These are phyloP conservation scores for Paraconiothyrium brasiliense DNA, from an alignment of 2,329 filamentous ascomycete species.

Conservation along the genomic window DNA sequence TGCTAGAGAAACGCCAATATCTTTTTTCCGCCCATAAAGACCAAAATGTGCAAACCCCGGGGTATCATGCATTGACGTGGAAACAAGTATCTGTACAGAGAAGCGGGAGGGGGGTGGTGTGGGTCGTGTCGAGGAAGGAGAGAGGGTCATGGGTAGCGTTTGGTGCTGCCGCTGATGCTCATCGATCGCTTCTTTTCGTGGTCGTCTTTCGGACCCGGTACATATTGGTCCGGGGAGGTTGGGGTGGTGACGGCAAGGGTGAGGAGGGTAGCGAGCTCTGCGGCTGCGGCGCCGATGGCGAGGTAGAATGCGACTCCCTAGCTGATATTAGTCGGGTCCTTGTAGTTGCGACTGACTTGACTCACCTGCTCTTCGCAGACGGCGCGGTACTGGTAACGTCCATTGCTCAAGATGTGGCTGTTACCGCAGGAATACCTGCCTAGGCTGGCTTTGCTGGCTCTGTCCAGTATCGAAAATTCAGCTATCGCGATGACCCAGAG, in stretches of 20 bases:
- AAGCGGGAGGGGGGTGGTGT: constrained; percentile 15
- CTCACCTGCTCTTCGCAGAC: constrained; percentile 50
- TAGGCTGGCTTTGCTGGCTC: constrained; percentile 48
- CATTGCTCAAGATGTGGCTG: constrained; percentile 46
- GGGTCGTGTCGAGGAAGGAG: constrained; percentile 11
- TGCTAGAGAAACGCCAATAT: constrained; percentile 20
- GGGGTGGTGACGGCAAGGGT: constrained; percentile 45
- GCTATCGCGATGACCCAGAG: constrained; percentile 45
- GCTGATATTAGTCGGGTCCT: constrained; percentile 25
- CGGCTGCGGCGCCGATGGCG: constrained; percentile 44
- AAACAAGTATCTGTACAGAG: constrained; percentile 22
- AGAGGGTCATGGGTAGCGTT: constrained; percentile 22
- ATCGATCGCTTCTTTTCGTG: constrained; percentile 25
- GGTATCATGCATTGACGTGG: constrained; percentile 26
- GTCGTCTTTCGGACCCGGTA: constrained; percentile 15
- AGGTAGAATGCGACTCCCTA: constrained; percentile 49
- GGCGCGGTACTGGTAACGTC: constrained; percentile 48
- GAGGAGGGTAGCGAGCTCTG: constrained; percentile 43
- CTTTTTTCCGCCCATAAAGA: constrained; percentile 21
- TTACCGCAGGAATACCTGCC: constrained; percentile 48
- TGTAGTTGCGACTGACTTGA: not conserved
- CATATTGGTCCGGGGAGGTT: constrained; percentile 31
- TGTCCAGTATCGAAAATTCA: constrained; percentile 46
- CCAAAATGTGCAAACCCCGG: constrained; percentile 23
- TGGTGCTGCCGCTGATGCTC: constrained; percentile 21